phyloP scores from a whole-genome alignment of 345 rosid species.

The Lenwebbia sp. region DNA sequence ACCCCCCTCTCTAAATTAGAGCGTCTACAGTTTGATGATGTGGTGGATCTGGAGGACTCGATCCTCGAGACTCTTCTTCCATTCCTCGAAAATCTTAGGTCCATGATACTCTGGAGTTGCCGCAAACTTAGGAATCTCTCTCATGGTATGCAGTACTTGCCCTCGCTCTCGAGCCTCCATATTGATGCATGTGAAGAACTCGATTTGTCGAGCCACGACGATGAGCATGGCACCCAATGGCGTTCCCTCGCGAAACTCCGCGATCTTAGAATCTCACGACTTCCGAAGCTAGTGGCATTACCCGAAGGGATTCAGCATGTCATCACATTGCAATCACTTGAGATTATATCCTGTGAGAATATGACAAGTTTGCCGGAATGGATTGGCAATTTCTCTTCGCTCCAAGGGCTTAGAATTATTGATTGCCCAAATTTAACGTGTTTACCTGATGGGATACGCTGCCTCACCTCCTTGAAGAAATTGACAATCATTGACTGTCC shows the following conservation, averaged over 20 bases:
- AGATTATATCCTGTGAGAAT: not conserved
- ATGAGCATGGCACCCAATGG: not conserved
- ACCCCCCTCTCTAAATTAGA: not conserved
- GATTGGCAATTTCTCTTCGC: not conserved
- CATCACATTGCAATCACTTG: not conserved
- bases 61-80: not conserved
- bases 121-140: not conserved
- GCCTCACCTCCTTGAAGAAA: not conserved
- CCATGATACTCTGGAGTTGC: not conserved
- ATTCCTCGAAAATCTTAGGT: not conserved
- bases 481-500: not conserved
- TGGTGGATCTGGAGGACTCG: not conserved
- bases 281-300: not conserved
- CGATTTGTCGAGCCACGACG: not conserved
- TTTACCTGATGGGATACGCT: not conserved
- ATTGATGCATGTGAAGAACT: not conserved
- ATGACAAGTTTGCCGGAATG: not conserved
- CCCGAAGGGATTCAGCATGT: not conserved
- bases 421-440: not conserved
- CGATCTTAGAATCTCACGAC: not conserved
- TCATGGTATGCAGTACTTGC: not conserved
- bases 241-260: not conserved
- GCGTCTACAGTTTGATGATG: not conserved
- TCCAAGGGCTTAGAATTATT: not conserved
- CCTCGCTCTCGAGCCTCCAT: not conserved